These are phyloP conservation scores for Suillus tomentosus DNA, from an alignment of 768 basidiomycete species.

Conservation along the genomic window DNA sequence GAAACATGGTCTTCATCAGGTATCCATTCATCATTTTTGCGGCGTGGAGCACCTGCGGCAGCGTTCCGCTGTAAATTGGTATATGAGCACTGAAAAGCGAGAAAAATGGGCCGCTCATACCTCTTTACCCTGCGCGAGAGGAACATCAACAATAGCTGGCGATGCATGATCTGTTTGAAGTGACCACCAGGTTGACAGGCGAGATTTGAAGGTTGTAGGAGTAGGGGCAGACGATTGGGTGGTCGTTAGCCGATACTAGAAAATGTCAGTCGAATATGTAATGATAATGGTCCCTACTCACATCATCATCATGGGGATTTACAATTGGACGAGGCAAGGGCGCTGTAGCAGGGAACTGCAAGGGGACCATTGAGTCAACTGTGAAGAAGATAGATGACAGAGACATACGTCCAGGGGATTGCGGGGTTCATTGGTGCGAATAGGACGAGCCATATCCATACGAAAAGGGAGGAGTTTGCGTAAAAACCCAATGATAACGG, in stretches of 20 bases:
- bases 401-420: neutral
- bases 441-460: no score
- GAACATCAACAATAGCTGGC: neutral
- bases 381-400: neutral
- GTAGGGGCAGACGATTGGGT: neutral
- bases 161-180: neutral
- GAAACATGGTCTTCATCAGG: neutral
- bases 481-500: neutral
- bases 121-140: neutral
- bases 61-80: neutral
- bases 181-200: neutral
- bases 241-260: neutral
- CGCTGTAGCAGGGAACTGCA: neutral
- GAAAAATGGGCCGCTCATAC: neutral
- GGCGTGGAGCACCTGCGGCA: neutral
- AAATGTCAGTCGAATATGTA: neutral
- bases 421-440: neutral
- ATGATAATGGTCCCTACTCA: neutral
- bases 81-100: neutral
- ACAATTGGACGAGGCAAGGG: neutral
- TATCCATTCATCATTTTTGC: neutral
- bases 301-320: neutral
- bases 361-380: neutral
- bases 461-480: neutral
- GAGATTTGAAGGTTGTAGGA: neutral